phyloP scores from a whole-genome alignment of 805 yeast species.

The Pichia eremophila region DNA sequence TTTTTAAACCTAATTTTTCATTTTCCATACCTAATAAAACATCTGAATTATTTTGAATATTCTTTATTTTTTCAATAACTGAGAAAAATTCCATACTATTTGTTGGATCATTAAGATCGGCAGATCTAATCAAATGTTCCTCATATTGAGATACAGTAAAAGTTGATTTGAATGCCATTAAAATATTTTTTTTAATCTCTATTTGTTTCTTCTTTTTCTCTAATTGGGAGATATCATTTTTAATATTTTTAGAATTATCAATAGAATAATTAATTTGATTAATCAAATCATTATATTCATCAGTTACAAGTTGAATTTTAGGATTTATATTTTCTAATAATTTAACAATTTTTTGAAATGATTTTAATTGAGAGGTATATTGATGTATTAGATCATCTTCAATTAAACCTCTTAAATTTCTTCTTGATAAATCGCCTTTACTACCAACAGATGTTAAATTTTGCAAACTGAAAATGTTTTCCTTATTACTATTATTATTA shows the following conservation, averaged over 20 bases:
- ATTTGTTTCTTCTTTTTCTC: slow-evolving; percentile 27
- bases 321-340: slow-evolving; percentile 27
- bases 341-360: slow-evolving; percentile 35
- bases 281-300: slow-evolving; percentile 16
- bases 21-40: slow-evolving; percentile 62
- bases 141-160: slow-evolving; percentile 70
- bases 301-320: slow-evolving; percentile 21
- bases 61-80: slow-evolving; percentile 50
- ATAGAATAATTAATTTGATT: slow-evolving; percentile 22
- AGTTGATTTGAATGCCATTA: slow-evolving; percentile 44
- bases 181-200: slow-evolving; percentile 41
- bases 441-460: slow-evolving; percentile 24
- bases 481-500: slow-evolving; percentile 5
- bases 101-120: slow-evolving; percentile 34
- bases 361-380: slow-evolving; percentile 40
- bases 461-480: background rate
- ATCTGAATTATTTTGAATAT: slow-evolving; percentile 58
- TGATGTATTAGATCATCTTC: slow-evolving; percentile 52
- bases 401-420: slow-evolving; percentile 48
- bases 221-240: slow-evolving; percentile 16
- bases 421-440: slow-evolving; percentile 49
- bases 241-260: slow-evolving; percentile 12
- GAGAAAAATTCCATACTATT: slow-evolving; percentile 43
- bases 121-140: slow-evolving; percentile 33
- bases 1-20: slow-evolving; percentile 52